Evolutionary conservation across 2,329 filamentous ascomycete genomes (phyloP).

Genomic region (Alternaria conjuncta): DNA sequence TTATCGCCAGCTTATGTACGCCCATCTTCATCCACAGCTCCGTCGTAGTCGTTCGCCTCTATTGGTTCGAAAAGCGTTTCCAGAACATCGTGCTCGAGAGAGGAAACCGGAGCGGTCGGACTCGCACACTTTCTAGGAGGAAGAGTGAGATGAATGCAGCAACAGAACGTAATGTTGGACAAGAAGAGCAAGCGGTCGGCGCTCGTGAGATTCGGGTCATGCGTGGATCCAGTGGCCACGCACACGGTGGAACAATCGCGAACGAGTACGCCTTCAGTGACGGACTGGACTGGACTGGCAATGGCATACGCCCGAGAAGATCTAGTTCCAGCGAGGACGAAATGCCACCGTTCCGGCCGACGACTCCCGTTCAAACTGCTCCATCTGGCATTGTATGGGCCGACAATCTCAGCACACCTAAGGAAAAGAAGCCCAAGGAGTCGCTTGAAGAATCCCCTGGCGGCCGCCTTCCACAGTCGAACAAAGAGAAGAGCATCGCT

Average conservation of each 20-base stretch:
- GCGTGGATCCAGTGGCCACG: slow-evolving; percentile 59
- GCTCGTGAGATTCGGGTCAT: slow-evolving; percentile 71
- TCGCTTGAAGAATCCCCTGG: slow-evolving; percentile 58
- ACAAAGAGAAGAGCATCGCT: slow-evolving; percentile 81
- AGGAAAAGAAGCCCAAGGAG: slow-evolving; percentile 50
- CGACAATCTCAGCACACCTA: slow-evolving; percentile 56
- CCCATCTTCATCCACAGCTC: slow-evolving; percentile 60
- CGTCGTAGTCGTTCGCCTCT: slow-evolving; percentile 90
- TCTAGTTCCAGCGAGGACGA: slow-evolving; percentile 24
- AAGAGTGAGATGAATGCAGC: slow-evolving; percentile 56
- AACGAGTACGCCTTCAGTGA: slow-evolving; percentile 52
- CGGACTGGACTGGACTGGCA: slow-evolving; percentile 45
- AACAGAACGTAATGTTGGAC: slow-evolving; percentile 51
- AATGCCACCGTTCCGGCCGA: slow-evolving; percentile 21
- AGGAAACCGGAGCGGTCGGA: slow-evolving; percentile 62
- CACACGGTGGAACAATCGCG: slow-evolving; percentile 67
- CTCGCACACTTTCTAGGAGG: slow-evolving; percentile 65
- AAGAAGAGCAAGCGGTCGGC: slow-evolving; percentile 69
- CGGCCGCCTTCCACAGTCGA: slow-evolving; percentile 59
- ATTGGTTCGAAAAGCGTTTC: slow-evolving; percentile 98
- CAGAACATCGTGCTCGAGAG: slow-evolving; percentile 81
- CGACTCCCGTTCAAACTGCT: slow-evolving; percentile 17
- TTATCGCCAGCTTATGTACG: slow-evolving; percentile 48
- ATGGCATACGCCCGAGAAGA: slow-evolving; percentile 13
- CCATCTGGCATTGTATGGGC: slow-evolving; percentile 32